phyloP scores from a whole-genome alignment of 768 basidiomycete genomes.

The Phaffia tasmanica region DNA sequence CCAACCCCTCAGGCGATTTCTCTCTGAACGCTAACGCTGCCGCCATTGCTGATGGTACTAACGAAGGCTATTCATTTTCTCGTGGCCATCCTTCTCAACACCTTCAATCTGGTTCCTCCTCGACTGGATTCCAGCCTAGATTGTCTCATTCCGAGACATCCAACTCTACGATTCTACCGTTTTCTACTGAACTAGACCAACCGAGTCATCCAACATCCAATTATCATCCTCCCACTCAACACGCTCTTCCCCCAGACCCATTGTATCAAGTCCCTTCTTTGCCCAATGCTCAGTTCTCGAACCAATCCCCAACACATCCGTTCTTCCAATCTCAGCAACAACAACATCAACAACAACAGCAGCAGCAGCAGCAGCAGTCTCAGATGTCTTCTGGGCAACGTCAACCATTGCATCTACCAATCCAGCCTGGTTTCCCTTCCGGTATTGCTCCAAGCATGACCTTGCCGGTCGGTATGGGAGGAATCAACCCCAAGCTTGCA shows the following conservation, averaged over 20 bases:
- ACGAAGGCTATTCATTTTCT: conserved; percentile 26
- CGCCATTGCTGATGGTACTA: conserved; percentile 13
- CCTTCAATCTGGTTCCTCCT: conserved; percentile 9
- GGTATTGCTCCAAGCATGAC: conserved; percentile 2
- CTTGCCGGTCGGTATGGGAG: conserved; percentile 19
- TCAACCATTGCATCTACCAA: too few relatives aligned
- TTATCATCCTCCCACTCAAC: conserved; percentile 35
- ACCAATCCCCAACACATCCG: conserved; percentile 2
- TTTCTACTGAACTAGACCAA: conserved; percentile 24
- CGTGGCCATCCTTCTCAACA: conserved; percentile 13
- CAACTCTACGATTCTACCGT: conserved; percentile 27
- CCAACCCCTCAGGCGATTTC: conserved; percentile 10
- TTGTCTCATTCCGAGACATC: conserved; percentile 9
- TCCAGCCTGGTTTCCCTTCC: not conserved
- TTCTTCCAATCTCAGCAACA: conserved; percentile 1
- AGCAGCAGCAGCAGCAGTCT: conserved; percentile 14
- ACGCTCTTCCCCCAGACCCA: conserved; percentile 36
- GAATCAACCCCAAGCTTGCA: conserved; percentile 19
- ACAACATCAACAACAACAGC: conserved; percentile 5
- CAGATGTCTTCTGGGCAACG: too few relatives aligned
- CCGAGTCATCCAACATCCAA: conserved; percentile 31
- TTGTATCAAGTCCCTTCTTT: conserved; percentile 28
- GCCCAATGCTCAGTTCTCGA: conserved; percentile 4
- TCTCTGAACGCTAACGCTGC: conserved; percentile 13
- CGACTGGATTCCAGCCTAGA: conserved; percentile 9